These are phyloP conservation scores for Hygrophorus pudorinus DNA, from an alignment of 768 basidiomycete species.

Conservation along the genomic window DNA sequence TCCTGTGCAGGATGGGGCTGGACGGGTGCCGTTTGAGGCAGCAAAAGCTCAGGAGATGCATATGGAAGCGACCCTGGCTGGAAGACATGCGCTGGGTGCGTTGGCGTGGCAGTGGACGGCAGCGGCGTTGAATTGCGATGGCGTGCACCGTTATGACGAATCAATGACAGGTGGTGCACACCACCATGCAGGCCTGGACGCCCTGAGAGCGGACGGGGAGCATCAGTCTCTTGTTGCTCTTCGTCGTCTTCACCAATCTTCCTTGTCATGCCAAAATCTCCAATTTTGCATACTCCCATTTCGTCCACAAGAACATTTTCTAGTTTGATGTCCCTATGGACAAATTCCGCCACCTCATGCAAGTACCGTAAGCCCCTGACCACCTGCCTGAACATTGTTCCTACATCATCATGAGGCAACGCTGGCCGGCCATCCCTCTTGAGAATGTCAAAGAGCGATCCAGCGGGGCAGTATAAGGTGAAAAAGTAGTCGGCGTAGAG, in stretches of 20 bases:
- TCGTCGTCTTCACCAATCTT: slow-evolving; percentile 44
- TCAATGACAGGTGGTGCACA: slow-evolving; percentile 22
- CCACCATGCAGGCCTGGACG: neutral
- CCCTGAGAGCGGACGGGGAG: slow-evolving; percentile 2
- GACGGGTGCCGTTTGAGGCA: slow-evolving; percentile 37
- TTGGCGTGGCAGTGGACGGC: slow-evolving; percentile 13
- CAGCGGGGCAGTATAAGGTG: slow-evolving; percentile 76
- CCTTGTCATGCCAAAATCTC: slow-evolving; percentile 77
- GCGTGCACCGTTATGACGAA: slow-evolving; percentile 35
- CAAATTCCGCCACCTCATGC: slow-evolving; percentile 64
- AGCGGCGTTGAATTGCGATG: slow-evolving; percentile 38
- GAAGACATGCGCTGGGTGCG: slow-evolving; percentile 10
- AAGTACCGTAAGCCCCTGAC: slow-evolving; percentile 76
- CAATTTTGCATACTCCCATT: slow-evolving; percentile 75
- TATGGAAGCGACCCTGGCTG: slow-evolving; percentile 57
- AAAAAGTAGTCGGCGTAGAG: slow-evolving; percentile 68
- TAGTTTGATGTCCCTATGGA: slow-evolving; percentile 93
- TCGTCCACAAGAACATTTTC: slow-evolving; percentile 94
- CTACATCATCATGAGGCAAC: slow-evolving; percentile 67
- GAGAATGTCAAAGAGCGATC: slow-evolving; percentile 77
- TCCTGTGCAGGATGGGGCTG: slow-evolving; percentile 70
- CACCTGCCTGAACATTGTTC: slow-evolving; percentile 81
- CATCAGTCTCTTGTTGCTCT: slow-evolving; percentile 17
- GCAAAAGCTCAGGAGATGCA: slow-evolving; percentile 79
- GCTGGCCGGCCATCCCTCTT: slow-evolving; percentile 59